Conservation (phyloP, 495 filamentous ascomycete species). For the Neurospora sp. region DNA sequence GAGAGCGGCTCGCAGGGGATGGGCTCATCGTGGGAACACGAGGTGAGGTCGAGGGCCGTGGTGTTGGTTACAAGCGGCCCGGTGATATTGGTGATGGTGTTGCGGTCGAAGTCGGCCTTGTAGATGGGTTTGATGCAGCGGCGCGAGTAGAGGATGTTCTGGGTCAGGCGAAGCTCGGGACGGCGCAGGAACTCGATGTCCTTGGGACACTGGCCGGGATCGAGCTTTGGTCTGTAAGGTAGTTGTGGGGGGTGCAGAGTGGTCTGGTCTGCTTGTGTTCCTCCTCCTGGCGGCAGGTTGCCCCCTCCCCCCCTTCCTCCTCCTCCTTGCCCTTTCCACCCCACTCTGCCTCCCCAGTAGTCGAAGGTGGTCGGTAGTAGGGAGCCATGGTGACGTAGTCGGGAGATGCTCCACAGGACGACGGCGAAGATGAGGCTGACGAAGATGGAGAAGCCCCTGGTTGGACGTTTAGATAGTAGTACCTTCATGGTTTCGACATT, state of each 20-base stretch:
- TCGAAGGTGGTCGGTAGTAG: conserved; percentile 2
- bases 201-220: conserved; percentile 5
- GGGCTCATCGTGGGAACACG: conserved; percentile 13
- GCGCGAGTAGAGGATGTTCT: conserved; percentile 27
- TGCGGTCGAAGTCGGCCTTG: conserved; percentile 13
- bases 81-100: conserved; percentile 22
- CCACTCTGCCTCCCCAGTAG: background rate
- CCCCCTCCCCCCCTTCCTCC: background rate
- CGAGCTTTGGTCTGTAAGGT: conserved; percentile 1
- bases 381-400: conserved; percentile 10
- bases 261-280: background rate
- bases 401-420: conserved; percentile 10
- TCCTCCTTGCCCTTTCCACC: background rate
- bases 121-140: conserved; percentile 25
- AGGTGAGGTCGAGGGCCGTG: conserved; percentile 21
- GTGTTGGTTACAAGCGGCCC: conserved; percentile 19
- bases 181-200: conserved; percentile 18
- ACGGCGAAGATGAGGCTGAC: conserved; percentile 6
- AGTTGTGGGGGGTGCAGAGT: background rate
- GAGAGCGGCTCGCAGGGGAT: conserved; percentile 19
- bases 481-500: conserved; percentile 7
- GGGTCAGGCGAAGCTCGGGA: conserved; percentile 20
- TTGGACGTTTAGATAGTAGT: conserved; percentile 9
- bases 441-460: conserved; percentile 12
- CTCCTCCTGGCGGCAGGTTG: background rate